A percentile compares a stretch with the other conserved stretches of the same genome.
phyloP scores from a whole-genome alignment of 140 eudicot species.

The Erigeron philadelphicus region DNA sequence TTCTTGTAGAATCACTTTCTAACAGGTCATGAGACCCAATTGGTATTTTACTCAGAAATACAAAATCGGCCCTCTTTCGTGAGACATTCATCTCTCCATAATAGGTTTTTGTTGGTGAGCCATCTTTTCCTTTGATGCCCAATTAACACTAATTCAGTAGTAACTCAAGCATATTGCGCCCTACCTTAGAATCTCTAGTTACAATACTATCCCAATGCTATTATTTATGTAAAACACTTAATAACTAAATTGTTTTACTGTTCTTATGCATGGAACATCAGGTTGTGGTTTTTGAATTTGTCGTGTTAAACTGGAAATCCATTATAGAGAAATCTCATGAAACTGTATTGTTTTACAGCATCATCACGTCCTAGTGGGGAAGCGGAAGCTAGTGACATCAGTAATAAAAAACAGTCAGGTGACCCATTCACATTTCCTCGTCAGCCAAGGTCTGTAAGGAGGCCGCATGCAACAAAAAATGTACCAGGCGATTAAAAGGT shows the following conservation, averaged over 20 bases:
- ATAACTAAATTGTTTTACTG: neutral
- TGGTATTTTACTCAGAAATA: neutral
- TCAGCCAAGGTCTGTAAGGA: slow-evolving; percentile 39
- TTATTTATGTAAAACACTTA: neutral
- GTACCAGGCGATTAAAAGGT: slow-evolving; percentile 25
- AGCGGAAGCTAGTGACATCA: slow-evolving; percentile 27
- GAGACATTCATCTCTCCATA: neutral
- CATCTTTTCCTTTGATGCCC: neutral
- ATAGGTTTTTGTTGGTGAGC: neutral
- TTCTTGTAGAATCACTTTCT: too few relatives aligned
- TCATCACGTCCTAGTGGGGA: slow-evolving; percentile 21
- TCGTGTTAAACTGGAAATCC: neutral
- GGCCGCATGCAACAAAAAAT: slow-evolving; percentile 22
- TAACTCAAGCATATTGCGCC: neutral
- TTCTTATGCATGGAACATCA: neutral
- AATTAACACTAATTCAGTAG: neutral
- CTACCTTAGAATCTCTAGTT: neutral
- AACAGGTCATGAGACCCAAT: slow-evolving; percentile 13
- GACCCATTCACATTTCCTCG: slow-evolving; percentile 45
- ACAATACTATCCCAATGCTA: neutral
- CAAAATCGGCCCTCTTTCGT: neutral
- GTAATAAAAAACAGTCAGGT: slow-evolving; percentile 23
- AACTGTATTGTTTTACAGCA: slow-evolving; percentile 20
- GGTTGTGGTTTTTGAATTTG: slow-evolving; percentile 19
- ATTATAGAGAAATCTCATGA: neutral